Percentiles rank a stretch among this genome's conserved stretches.
Evolutionary conservation across 139 green algal species (phyloP).

Genomic region (Closterium sp.): DNA sequence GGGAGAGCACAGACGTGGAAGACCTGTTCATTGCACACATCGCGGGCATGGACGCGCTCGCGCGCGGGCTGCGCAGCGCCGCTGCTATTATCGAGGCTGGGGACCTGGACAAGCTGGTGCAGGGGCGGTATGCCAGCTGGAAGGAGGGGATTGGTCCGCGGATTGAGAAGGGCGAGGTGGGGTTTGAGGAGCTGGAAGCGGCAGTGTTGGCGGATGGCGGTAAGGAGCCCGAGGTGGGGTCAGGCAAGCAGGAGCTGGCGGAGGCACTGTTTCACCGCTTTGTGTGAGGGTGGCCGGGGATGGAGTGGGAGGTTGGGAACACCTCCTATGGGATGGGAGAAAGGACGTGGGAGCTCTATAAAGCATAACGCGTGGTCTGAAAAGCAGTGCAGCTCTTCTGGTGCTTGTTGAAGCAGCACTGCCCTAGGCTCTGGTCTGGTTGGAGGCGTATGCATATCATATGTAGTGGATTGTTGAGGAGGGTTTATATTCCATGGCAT

Average conservation of each 20-base stretch:
- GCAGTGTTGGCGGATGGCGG: background rate
- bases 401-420: too few species aligned
- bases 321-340: too few species aligned
- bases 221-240: background rate
- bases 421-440: too few species aligned
- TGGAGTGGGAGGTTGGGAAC: too few species aligned
- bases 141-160: background rate
- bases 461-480: too few species aligned
- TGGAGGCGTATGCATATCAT: too few species aligned
- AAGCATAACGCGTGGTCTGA: too few species aligned
- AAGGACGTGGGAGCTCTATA: too few species aligned
- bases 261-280: background rate
- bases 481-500: too few species aligned
- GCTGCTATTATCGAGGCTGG: constrained; percentile 53
- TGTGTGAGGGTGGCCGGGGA: background rate
- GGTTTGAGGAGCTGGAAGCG: constrained; percentile 9
- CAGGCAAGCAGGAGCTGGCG: constrained; percentile 14
- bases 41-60: constrained; percentile 66
- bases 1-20: constrained; percentile 56
- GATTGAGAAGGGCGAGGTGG: constrained; percentile 10
- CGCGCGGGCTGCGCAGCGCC: constrained; percentile 62
- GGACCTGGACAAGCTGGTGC: constrained; percentile 5
- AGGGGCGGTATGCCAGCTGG: background rate
- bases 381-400: too few species aligned
- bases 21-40: constrained; percentile 72